Percentiles rank a stretch among this genome's conserved stretches.
These are phyloP conservation scores for Zygoascus bituminiphila DNA, from an alignment of 805 yeast genomes.

Conservation along the genomic window DNA sequence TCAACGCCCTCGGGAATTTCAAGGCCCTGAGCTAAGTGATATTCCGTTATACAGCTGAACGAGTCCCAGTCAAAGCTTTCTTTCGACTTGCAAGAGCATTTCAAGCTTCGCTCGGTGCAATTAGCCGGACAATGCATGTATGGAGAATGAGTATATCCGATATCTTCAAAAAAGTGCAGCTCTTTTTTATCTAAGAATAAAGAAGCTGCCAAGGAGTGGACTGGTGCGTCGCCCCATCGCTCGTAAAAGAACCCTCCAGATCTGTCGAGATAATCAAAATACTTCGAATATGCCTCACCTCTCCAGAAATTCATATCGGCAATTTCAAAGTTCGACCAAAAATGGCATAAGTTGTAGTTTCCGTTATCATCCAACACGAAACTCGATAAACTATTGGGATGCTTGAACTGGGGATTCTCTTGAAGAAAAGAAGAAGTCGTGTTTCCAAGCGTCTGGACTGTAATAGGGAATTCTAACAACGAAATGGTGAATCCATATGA, in stretches of 20 bases:
- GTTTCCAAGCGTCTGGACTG: slow-evolving; percentile 72
- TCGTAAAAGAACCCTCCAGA: slow-evolving; percentile 92
- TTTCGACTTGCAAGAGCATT: slow-evolving; percentile 47
- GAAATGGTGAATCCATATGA: slow-evolving; percentile 73
- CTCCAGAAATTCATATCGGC: slow-evolving; percentile 72
- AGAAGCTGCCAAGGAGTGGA: slow-evolving; percentile 81
- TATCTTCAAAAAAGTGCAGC: slow-evolving; percentile 74
- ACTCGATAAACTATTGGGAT: slow-evolving; percentile 54
- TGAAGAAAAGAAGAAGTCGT: slow-evolving; percentile 54
- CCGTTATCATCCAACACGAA: slow-evolving; percentile 61
- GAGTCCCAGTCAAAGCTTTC: slow-evolving; percentile 31
- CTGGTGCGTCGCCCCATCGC: slow-evolving; percentile 94
- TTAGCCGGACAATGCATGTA: slow-evolving; percentile 63
- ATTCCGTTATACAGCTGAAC: slow-evolving; percentile 30
- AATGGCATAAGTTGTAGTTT: slow-evolving; percentile 74
- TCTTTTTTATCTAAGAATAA: slow-evolving; percentile 62
- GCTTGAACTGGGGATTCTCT: slow-evolving; percentile 51
- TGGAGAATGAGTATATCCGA: slow-evolving; percentile 80
- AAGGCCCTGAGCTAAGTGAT: slow-evolving; percentile 24
- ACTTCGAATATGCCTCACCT: slow-evolving; percentile 56
- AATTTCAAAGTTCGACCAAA: slow-evolving; percentile 87
- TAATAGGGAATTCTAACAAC: slow-evolving; percentile 61
- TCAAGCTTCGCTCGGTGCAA: slow-evolving; percentile 35
- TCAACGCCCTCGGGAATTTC: slow-evolving; percentile 11
- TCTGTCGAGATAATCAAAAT: slow-evolving; percentile 65